Evolutionary conservation across 179 eudicot genomes (phyloP), one percentile per base, ranked within the genome.

Genomic region (Corrigiola litoralis): DNA sequence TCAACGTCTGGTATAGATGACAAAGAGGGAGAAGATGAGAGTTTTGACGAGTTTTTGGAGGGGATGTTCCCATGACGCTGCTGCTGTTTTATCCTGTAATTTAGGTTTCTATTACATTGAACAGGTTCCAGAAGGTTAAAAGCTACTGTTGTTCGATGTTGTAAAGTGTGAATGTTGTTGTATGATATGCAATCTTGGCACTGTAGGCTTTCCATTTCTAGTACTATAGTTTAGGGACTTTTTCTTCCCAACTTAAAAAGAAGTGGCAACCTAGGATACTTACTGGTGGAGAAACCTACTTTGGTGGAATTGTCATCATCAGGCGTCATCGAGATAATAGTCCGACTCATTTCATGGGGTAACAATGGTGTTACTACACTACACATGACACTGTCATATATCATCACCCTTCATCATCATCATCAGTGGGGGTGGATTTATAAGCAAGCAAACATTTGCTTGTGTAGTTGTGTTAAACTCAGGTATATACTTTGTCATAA

Each of bases 41-140:
- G 73, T 61, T 83, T 85, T 66, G 91, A 87, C 32, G 95, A 83
- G 75, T 89, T 77, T 74, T 69, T 89, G 47, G 83, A 81, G 68
- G 98, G 96, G 34, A 89, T 92, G 98, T 92, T 92, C 67, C 98
- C 84, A 63, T 85, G 81, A 85, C 62, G 45, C 36, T 28, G 48
- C 54, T 63, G 67, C 41, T 0, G 24, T 17, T 29, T 7, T 14
- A 13, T 2, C 1, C 20, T 9, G 8, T 38, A 38, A 27, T 40
- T 2, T 17, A 38, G 60, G 50, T 56, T 17, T 21, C 3, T 21
- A n/a, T 31, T 17, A 29, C 2, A 10, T 33, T 56, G 24, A n/a
- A n/a, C n/a, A n/a, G n/a, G n/a, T n/a, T n/a, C n/a, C n/a, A n/a
- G n/a, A n/a, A n/a, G n/a, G n/a, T n/a, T n/a, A n/a, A n/a, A n/a